Evolutionary conservation across 2,329 filamentous ascomycete genomes (phyloP), one percentile per base, ranked within the genome.

Genomic region (Diaporthe vexans): DNA sequence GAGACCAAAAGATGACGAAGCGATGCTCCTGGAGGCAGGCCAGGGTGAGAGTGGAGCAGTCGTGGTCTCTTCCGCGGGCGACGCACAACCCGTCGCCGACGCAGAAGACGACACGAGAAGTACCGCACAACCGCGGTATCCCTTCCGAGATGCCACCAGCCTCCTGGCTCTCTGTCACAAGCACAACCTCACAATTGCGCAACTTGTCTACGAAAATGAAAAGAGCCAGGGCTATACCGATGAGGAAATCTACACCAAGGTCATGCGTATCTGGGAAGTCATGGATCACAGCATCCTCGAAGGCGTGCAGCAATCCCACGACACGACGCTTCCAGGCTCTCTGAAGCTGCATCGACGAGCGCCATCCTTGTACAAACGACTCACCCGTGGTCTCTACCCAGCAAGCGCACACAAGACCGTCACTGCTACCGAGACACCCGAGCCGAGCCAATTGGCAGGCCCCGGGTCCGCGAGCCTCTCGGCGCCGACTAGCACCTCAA

Each of bases 231-330:
- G 86, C 11, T 87, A 88, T 72, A 85, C 84, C 0, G 86, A 88
- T 59, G 85, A 87, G 13, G 85, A 88, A 24, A 87, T 88, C 56
- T 82, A 83, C 70, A 78, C 83, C n/a, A 88, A 87, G 77, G 70
- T 88, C 15, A 83, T 85, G 74, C 83, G 84, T 46, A 88, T 88
- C 72, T 88, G 86, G 86, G 81, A 87, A 43, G 86, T 88, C 65
- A 88, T 88, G 86, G 86, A 88, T 71, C 82, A 84, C 24, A 88
- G 86, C 71, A 88, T 88, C 71, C 81, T 86, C 0, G 86, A 88
- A 73, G 85, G 85, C 59, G 86, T 88, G 2, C 85, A 86, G 74
- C 85, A 86, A 1, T 83, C 85, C 0, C 73, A 82, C 0, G 83
- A 86, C 65, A 77, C 84, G 0, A 83, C 79, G 1, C 78, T 88